Evolutionary conservation across 805 yeast genomes (phyloP), one percentile per base, ranked within the genome.

Genomic region (Ogataea pilisensis): DNA sequence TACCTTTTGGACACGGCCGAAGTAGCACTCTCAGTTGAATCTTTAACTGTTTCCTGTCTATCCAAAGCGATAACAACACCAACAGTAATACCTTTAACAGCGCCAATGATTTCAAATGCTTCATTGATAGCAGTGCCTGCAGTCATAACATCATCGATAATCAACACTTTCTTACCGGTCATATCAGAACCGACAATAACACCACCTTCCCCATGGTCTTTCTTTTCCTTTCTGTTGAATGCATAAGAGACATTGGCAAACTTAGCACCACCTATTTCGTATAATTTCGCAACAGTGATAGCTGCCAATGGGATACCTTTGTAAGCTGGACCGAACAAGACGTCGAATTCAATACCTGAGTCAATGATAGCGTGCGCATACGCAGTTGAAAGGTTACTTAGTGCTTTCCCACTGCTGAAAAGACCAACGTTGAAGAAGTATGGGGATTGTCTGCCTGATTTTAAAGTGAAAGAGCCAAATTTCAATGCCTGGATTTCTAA

Each of bases 171-270:
- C 63, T 90, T 84, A 36, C 76, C 85, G 45, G 74, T 73, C 54
- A 91, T 74, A 5, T 78, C 64, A 34, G 85, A 79, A 28, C 99
- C 99, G 31, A 93, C 98, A 53, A 91, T 85, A 42, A 77, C 76
- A 12, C 99, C 99, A 51, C 98, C 99, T 69, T 91, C 99, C 42
- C 99, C 99, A 60, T 91, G 99, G 60, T 90, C 96, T 68, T 91
- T 91, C 71, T 85, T 84, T 65, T 89, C 96, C 68, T 91, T 93
- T 65, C 99, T 81, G 73, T 91, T 91, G 73, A 88, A 91, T n/a
- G 97, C 80, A 63, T 90, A 93, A 34, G 87, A 88, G 36, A 87
- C 69, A 45, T 78, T 63, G 38, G 77, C 79, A 58, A 78, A 89
- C 57, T 82, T 81, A 42, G 76, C 78, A n/a, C 88, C 87, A 44